Evolutionary conservation across 2,329 filamentous ascomycete species (phyloP), one percentile per base, ranked within the genome.

Genomic region (Leptographium radiaticola): DNA sequence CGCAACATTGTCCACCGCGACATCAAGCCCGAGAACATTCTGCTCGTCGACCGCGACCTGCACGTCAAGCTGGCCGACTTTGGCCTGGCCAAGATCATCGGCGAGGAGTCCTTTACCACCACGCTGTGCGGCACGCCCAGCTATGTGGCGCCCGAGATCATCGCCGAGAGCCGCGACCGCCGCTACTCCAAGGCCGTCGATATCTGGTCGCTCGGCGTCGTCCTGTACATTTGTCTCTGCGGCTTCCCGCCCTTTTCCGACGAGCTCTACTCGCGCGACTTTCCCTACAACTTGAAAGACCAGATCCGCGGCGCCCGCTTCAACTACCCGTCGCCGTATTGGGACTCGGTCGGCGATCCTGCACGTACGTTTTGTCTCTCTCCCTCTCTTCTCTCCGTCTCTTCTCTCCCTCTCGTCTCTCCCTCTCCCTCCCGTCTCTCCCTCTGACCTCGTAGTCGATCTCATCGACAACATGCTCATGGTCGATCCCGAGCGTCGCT

Each of bases 161-260:
- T 98, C 6, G 86, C 89, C 63, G 86, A 90, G 58, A 82, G 80
- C 18, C 84, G 81, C 62, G 80, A 89, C 57, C 83, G 93, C 59
- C 87, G 87, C 64, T 98, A 98, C 70, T 95, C 90, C 53, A 88
- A 89, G 63, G 90, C 90, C 4, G 93, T 98, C 11, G 93, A 98
- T 66, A 77, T 97, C 44, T 97, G 93, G 93, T 95, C 90, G 1
- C 76, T 97, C 1, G 93, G 93, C n/a, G 93, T 98, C 4, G 91
- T 98, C 4, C 76, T 98, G 30, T 98, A 97, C 70, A 97, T 97
- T 62, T 96, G 89, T 65, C 78, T 97, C 6, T 97, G 93, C 65
- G 93, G 93, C 39, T 97, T 97, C 64, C 93, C 91, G 6, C 93
- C 93, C 0, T 98, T 98, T 70, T 95, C 89, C 0, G 93, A 98